Evolutionary conservation across 768 basidiomycete genomes (phyloP).

Genomic region (Cubamyces sp.): DNA sequence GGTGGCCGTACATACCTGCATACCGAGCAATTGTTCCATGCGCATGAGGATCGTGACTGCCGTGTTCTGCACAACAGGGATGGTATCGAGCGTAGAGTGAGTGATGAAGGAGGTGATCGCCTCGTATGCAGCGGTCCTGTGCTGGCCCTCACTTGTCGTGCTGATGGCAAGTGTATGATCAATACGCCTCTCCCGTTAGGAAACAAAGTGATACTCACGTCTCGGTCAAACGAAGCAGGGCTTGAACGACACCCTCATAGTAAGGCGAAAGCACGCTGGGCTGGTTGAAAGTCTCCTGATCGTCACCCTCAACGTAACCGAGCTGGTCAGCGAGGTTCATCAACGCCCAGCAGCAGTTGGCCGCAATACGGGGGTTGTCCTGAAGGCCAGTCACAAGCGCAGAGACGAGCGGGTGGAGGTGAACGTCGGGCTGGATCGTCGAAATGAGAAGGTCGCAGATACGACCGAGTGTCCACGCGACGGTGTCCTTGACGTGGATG

Average conservation of each 20-base stretch:
- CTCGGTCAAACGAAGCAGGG: conserved; percentile 85
- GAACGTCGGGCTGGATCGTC: conserved; percentile 87
- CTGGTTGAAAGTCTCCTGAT: conserved; percentile 54
- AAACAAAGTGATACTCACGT: conserved; percentile 52
- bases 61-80: conserved; percentile 82
- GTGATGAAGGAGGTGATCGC: conserved; percentile 88
- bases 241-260: conserved; percentile 84
- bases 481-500: conserved; percentile 91
- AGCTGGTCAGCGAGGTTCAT: conserved; percentile 96
- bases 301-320: conserved; percentile 67
- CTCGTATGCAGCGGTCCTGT: conserved; percentile 94
- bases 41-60: conserved; percentile 81
- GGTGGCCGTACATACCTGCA: conserved; percentile 65
- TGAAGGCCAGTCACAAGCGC: conserved; percentile 82
- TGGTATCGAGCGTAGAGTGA: conserved; percentile 77
- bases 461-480: conserved; percentile 95
- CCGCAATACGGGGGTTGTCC: conserved; percentile 82
- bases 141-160: conserved; percentile 86
- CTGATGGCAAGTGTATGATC: conserved; percentile 40
- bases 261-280: conserved; percentile 79
- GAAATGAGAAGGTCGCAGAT: conserved; percentile 90
- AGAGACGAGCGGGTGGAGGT: conserved; percentile 80
- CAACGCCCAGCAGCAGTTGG: conserved; percentile 95
- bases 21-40: conserved; percentile 84
- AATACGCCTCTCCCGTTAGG: not conserved